Evolutionary conservation across 2,329 filamentous ascomycete species (phyloP), one percentile per base, ranked within the genome.

Genomic region (Colletotrichum sp.): DNA sequence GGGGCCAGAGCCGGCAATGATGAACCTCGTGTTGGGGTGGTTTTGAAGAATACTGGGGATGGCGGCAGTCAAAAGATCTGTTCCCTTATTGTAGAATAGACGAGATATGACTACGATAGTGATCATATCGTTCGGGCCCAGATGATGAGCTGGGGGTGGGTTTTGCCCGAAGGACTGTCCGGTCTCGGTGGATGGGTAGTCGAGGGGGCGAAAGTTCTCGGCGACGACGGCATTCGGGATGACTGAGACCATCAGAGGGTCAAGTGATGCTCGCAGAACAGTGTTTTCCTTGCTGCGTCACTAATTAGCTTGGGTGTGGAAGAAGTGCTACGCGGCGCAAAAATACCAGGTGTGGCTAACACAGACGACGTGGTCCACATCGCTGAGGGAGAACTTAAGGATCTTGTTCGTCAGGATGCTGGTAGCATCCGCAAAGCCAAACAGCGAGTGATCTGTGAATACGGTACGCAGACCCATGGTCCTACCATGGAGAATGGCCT

Each of bases 81-180:
- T 99, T 75, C 97, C 97, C 84, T 99, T 99, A 86, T 99, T 99
- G 86, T 99, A 99, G 85, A 99, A 99, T 2, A 99, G 92, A 24
- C 97, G 95, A 10, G 96, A 98, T 77, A 99, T 98, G 24, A 99
- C 96, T 3, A 99, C 95, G 75, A 99, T 98, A 9, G 96, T 98
- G 81, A 99, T 96, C 13, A 93, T 94, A 80, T 98, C 96, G 78
- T 95, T 90, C 1, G 96, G 95, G 0, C 95, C 94, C 4, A 98
- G 90, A 8, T 92, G 92, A 70, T 93, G 93, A 5, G 92, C 92
- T 0, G 92, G 90, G 12, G 90, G 86, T 8, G 87, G 85, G 79
- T 86, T 87, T 64, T 84, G 86, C 60, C 82, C 81, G 75, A 89
- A 88, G 24, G 80, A 66, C 44, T 79, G 77, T 8, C 79, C 75